These are phyloP conservation scores for Aureobasidium zeae DNA, from an alignment of 2,329 filamentous ascomycete species.

Conservation along the genomic window DNA sequence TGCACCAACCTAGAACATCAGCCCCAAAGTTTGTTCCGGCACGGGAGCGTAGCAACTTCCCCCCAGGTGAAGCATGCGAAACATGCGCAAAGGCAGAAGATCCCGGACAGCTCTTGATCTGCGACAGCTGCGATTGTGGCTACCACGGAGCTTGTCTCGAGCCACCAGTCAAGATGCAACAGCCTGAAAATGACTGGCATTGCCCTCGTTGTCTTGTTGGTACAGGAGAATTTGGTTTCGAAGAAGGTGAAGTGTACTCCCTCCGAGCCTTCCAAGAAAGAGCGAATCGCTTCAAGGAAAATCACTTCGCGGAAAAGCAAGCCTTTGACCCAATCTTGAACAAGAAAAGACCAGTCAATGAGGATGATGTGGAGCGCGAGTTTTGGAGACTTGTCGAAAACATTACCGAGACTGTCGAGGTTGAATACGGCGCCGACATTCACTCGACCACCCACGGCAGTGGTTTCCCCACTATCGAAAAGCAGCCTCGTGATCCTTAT, in stretches of 20 bases:
- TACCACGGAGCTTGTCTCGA: constrained; percentile 87
- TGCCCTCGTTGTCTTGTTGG: constrained; percentile 91
- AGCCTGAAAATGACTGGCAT: constrained; percentile 86
- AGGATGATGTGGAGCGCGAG: constrained; percentile 91
- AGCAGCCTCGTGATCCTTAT: constrained; percentile 77
- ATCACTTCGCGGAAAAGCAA: constrained; percentile 86
- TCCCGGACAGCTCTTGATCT: constrained; percentile 60
- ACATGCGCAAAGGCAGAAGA: constrained; percentile 75
- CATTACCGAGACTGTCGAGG: constrained; percentile 89
- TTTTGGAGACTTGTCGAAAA: constrained; percentile 95
- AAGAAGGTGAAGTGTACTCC: constrained; percentile 92
- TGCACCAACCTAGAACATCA: constrained; percentile 83
- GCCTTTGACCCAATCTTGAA: constrained; percentile 78
- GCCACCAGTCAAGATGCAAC: constrained; percentile 64
- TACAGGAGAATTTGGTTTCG: constrained; percentile 93
- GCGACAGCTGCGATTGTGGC: constrained; percentile 84
- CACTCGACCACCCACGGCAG: constrained; percentile 97
- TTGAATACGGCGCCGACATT: constrained; percentile 96
- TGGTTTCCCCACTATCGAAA: constrained; percentile 90
- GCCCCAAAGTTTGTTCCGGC: constrained; percentile 54
- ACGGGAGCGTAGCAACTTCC: constrained; percentile 48
- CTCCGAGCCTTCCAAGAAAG: constrained; percentile 93
- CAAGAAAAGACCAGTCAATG: constrained; percentile 69
- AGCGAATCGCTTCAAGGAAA: constrained; percentile 87
- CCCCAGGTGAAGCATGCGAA: constrained; percentile 64